Evolutionary conservation across 768 basidiomycete genomes (phyloP).

Genomic region (Botryobasidium botryosum): DNA sequence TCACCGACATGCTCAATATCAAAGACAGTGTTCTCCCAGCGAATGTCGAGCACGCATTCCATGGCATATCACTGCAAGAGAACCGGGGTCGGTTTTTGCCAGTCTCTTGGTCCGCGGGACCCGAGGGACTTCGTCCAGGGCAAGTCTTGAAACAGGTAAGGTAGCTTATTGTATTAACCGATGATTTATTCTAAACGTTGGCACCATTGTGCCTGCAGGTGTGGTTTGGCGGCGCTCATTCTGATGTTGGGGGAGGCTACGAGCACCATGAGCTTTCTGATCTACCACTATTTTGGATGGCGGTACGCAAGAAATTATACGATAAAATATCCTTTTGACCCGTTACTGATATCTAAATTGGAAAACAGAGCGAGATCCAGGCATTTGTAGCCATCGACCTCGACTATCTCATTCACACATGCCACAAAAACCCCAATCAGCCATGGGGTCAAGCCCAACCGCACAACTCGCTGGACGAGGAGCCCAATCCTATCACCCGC

Average conservation of each 20-base stretch:
- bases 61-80: slow-evolving; percentile 5
- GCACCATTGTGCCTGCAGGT: neutral
- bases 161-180: neutral
- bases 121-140: too few relatives aligned
- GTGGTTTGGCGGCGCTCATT: slow-evolving; percentile 2
- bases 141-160: too few relatives aligned
- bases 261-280: slow-evolving; percentile 4
- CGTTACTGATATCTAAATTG: too few relatives aligned
- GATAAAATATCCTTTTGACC: neutral
- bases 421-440: neutral
- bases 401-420: slow-evolving; percentile 3
- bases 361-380: slow-evolving; percentile 4
- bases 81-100: slow-evolving; percentile 1
- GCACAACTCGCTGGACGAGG: slow-evolving; percentile 1
- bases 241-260: slow-evolving; percentile 5
- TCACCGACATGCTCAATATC: neutral
- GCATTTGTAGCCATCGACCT: neutral
- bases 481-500: too few relatives aligned
- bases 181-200: neutral
- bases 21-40: neutral
- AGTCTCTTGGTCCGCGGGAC: too few relatives aligned
- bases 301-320: too few relatives aligned
- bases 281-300: slow-evolving; percentile 5
- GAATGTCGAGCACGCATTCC: slow-evolving; percentile 1
- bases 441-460: neutral